phyloP scores from a whole-genome alignment of 2,329 filamentous ascomycete genomes.

The Claviceps maximensis region DNA sequence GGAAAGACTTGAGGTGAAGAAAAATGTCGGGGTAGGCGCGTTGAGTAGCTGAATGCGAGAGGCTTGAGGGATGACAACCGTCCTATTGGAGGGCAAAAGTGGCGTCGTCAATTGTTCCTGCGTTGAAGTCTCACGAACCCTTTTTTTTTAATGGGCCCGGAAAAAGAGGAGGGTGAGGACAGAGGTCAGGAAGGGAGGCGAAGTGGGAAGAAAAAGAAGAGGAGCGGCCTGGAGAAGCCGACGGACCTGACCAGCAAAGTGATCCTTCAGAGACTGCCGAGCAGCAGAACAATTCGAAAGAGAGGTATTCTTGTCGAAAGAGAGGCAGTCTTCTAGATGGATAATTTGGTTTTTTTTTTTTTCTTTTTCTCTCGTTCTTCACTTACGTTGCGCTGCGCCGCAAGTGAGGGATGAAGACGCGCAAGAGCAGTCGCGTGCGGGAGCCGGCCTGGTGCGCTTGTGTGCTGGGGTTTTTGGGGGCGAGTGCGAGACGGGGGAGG shows the following conservation, averaged over 20 bases:
- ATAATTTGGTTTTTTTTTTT: background rate
- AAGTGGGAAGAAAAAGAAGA: background rate
- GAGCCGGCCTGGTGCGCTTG: background rate
- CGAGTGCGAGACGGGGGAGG: background rate
- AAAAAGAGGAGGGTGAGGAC: background rate
- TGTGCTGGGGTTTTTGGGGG: background rate
- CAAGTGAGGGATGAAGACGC: conserved; percentile 2
- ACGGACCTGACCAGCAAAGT: background rate
- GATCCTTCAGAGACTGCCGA: background rate
- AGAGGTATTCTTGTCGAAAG: too few relatives aligned
- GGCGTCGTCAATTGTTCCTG: background rate
- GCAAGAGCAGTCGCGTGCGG: conserved; percentile 5
- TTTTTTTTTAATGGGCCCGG: conserved; percentile 1
- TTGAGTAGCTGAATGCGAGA: background rate
- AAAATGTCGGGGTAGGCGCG: background rate
- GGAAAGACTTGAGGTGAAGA: background rate
- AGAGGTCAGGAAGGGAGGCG: background rate
- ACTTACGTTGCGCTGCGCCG: background rate
- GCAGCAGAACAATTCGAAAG: background rate
- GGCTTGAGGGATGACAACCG: background rate
- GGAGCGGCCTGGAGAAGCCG: background rate
- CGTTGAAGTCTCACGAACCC: conserved; percentile 2
- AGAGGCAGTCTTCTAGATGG: background rate
- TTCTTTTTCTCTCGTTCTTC: background rate
- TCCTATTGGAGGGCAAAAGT: background rate